Conservation (phyloP, 768 basidiomycete genomes). For the Rhizopogon rudus region DNA sequence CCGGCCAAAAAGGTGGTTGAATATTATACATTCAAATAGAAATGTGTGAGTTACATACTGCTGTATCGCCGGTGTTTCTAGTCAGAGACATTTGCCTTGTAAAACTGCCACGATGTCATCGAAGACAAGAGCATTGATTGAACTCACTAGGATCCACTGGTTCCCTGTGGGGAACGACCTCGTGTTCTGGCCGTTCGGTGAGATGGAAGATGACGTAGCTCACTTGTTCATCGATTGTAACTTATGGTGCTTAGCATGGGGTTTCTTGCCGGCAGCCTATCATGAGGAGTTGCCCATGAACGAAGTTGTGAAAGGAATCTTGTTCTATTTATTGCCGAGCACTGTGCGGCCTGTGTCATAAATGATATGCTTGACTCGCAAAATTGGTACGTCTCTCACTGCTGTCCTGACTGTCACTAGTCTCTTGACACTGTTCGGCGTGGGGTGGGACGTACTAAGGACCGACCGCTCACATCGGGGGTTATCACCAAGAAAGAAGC, state of each 20-base stretch:
- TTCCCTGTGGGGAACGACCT: not conserved
- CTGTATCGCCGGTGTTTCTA: too few species aligned
- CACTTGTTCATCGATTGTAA: not conserved
- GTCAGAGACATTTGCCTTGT: too few species aligned
- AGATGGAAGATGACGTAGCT: not conserved
- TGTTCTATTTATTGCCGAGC: not conserved
- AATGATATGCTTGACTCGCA: slow-evolving; percentile 52
- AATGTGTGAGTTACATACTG: too few species aligned
- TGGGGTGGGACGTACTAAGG: slow-evolving; percentile 40
- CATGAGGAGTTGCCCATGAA: not conserved
- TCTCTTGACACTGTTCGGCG: not conserved
- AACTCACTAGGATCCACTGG: not conserved
- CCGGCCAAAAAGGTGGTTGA: too few species aligned
- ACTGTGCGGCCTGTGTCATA: slow-evolving; percentile 43
- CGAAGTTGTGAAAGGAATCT: not conserved
- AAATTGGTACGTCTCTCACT: slow-evolving; percentile 29
- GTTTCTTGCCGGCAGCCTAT: not conserved
- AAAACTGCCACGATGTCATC: not conserved
- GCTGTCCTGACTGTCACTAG: not conserved
- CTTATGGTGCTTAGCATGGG: not conserved
- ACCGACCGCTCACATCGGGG: slow-evolving; percentile 43
- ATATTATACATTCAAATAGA: too few species aligned
- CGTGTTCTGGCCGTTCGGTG: not conserved
- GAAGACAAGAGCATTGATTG: not conserved
- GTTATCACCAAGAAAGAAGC: slow-evolving; percentile 38